These are phyloP conservation scores for Dioscorea dumetorum DNA, from an alignment of 106 monocot genomes.

Conservation along the genomic window DNA sequence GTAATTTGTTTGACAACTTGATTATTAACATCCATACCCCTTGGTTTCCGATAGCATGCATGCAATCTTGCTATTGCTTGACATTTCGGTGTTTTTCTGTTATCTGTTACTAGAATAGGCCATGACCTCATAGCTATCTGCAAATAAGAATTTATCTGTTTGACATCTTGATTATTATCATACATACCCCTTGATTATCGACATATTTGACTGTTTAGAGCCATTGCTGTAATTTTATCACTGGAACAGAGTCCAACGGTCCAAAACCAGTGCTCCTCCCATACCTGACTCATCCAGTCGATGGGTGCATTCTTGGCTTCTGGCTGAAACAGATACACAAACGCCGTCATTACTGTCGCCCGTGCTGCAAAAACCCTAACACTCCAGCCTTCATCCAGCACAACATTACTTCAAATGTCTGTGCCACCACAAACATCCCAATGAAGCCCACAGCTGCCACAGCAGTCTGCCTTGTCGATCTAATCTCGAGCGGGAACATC, in stretches of 20 bases:
- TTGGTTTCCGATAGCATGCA: too few species aligned
- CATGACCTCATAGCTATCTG: too few species aligned
- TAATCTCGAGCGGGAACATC: constrained; percentile 7
- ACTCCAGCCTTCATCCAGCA: constrained; percentile 1
- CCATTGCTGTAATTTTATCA: too few species aligned
- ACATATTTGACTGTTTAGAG: too few species aligned
- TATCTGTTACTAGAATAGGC: too few species aligned
- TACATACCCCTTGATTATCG: too few species aligned
- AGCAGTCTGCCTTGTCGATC: constrained; percentile 1
- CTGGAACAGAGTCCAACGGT: neutral
- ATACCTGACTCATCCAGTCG: constrained; percentile 5
- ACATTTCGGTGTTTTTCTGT: too few species aligned
- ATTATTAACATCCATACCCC: too few species aligned
- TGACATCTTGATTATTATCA: too few species aligned
- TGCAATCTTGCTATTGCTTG: too few species aligned
- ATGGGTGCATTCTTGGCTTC: neutral
- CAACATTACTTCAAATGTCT: neutral
- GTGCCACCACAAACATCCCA: neutral
- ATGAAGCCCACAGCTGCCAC: neutral
- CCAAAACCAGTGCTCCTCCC: constrained; percentile 14
- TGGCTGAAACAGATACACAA: constrained; percentile 4
- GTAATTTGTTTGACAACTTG: too few species aligned
- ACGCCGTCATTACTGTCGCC: constrained; percentile 4
- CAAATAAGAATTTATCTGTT: too few species aligned
- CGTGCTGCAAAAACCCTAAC: constrained; percentile 1